Percentiles rank a stretch among this genome's conserved stretches.
Conservation (phyloP, 2,329 filamentous ascomycete species). For the Aspergillus pseudonomiae region DNA sequence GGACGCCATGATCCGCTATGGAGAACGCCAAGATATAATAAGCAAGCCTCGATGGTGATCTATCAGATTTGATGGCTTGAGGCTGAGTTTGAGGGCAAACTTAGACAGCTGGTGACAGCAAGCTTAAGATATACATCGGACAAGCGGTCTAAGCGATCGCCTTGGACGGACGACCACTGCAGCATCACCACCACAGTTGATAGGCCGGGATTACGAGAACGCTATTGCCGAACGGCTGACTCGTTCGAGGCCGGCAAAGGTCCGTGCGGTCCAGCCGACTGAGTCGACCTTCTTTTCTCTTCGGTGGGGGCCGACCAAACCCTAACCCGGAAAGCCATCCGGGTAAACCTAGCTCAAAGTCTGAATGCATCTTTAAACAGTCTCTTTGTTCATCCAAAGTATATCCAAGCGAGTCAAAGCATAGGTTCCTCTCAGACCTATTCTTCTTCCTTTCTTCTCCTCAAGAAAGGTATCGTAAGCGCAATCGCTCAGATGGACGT, state of each 20-base stretch:
- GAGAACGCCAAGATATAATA: slow-evolving; percentile 2
- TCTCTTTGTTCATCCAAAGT: background rate
- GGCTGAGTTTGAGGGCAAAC: background rate
- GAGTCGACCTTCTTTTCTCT: background rate
- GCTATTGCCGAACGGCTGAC: background rate
- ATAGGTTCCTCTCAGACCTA: no score
- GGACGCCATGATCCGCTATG: slow-evolving; percentile 3
- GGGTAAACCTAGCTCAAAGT: background rate
- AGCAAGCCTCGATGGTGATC: background rate
- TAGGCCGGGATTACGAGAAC: background rate
- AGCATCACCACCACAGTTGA: background rate
- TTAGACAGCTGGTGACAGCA: background rate
- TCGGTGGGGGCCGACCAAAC: background rate
- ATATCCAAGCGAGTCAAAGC: background rate
- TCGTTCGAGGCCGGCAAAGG: background rate
- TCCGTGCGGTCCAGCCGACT: background rate
- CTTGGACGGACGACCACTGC: background rate
- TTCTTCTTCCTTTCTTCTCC: no score
- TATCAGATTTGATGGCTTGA: background rate
- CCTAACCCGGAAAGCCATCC: background rate
- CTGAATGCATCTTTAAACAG: background rate
- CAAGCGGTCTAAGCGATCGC: background rate
- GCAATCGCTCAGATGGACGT: background rate
- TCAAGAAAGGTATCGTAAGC: no score
- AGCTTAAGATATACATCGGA: background rate